These are phyloP conservation scores for Globisporangium iwayamae DNA, from an alignment of 352 stramenopile genomes.

Conservation along the genomic window DNA sequence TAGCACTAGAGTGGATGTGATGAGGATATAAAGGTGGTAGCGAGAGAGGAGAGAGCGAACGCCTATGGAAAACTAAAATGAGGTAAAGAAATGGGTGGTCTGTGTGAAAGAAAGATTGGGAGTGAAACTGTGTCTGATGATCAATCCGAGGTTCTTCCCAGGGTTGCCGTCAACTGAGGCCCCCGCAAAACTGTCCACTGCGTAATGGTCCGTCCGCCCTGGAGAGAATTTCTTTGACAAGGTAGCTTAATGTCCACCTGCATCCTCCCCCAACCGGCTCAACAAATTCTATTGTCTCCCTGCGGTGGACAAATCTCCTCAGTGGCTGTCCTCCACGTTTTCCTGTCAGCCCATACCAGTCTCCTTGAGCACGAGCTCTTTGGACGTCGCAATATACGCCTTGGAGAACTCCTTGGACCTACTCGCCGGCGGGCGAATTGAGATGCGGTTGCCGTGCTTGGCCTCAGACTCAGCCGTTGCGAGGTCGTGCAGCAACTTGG, in stretches of 20 bases:
- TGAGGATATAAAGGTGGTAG: neutral
- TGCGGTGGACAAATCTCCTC: neutral
- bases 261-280: too few relatives aligned
- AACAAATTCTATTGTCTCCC: too few relatives aligned
- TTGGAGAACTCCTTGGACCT: slow-evolving; percentile 66
- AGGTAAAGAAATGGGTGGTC: neutral
- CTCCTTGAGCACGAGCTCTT: slow-evolving; percentile 68
- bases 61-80: neutral
- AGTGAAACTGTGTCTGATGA: neutral
- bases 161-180: too few relatives aligned
- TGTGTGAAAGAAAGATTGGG: neutral
- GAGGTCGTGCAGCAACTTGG: slow-evolving; percentile 70
- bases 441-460: slow-evolving; percentile 58
- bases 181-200: too few relatives aligned
- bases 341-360: slow-evolving; percentile 26
- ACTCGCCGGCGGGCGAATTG: slow-evolving; percentile 37
- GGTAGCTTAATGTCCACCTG: too few relatives aligned
- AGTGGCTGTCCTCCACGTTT: neutral
- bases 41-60: neutral
- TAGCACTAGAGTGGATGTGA: neutral
- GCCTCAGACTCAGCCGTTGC: slow-evolving; percentile 66
- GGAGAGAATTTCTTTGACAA: too few relatives aligned
- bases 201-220: too few relatives aligned
- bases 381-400: slow-evolving; percentile 62
- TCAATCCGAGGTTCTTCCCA: neutral